Conservation (phyloP, 192 early-diverging fungal genomes). For the Gonapodya prolifera region DNA sequence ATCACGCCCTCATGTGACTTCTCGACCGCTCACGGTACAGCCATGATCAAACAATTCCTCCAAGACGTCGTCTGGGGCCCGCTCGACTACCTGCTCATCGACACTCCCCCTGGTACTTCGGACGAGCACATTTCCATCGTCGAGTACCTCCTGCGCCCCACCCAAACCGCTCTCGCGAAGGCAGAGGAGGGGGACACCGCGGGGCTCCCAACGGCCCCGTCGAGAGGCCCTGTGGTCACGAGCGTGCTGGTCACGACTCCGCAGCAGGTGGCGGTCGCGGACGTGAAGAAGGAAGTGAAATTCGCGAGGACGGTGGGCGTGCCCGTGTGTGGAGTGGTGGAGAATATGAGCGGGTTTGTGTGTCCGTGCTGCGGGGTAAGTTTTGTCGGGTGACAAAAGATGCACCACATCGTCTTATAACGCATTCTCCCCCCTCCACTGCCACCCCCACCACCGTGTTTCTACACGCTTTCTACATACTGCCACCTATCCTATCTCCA, state of each 20-base stretch:
- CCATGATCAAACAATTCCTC: constrained; percentile 96
- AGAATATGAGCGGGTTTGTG: constrained; percentile 41
- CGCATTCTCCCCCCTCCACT: too few species aligned
- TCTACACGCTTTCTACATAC: too few species aligned
- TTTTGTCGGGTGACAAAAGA: too few species aligned
- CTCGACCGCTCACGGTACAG: constrained; percentile 24
- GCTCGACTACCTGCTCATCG: constrained; percentile 86
- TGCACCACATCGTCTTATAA: too few species aligned
- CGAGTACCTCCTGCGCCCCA: constrained; percentile 78
- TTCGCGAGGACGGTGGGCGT: constrained; percentile 41
- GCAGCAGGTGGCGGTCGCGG: constrained; percentile 55
- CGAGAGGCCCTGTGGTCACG: too few species aligned
- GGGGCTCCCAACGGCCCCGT: too few species aligned
- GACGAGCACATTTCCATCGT: constrained; percentile 94
- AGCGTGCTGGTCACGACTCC: constrained; percentile 97
- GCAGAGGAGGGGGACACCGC: constrained; percentile 71
- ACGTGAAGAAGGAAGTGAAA: constrained; percentile 43
- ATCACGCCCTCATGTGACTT: background rate
- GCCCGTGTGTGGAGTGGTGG: constrained; percentile 31
- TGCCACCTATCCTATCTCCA: constrained; percentile 12
- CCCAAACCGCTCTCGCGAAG: too few species aligned
- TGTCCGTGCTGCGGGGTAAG: constrained; percentile 19
- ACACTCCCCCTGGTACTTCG: constrained; percentile 92
- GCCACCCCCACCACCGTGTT: too few species aligned
- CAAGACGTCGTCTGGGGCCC: constrained; percentile 94